Base-by-base conservation (phyloP, 495 filamentous ascomycete genomes). In the Penicillium waksmanii region DNA sequence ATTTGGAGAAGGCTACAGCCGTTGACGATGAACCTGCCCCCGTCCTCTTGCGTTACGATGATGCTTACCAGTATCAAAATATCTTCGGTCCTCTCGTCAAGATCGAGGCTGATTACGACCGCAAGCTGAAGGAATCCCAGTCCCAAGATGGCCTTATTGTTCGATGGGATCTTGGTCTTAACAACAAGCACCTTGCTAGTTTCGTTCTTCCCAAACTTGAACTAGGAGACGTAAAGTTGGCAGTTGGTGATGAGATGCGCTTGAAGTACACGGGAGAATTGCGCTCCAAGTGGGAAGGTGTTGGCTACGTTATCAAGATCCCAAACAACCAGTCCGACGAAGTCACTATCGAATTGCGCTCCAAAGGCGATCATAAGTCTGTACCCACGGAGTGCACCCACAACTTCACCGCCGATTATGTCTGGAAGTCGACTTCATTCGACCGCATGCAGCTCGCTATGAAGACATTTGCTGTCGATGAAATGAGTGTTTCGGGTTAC, bases 31-130 rank as follows among this genome's bases (percentile, higher is more conserved):
- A 97, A 47, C 96, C 96, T 31, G 89, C 92, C 6, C 92, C 93
- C 15, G 95, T 99, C 33, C 82, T 97, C 9, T 80, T 98, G 21
- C 92, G 93, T 53, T 99, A 99, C 64, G 95, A 98, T 55, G 96
- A 98, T 74, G 93, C 95, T 1, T 99, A 91, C 73, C 95, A 99
- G 62, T 99, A 99, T 66, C 95, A 99, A 73, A 99, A 99, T 64
- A 94, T 98, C 21, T 99, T 99, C 67, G 95, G 95, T 0, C 95
- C 95, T 1, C 83, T 99, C 5, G 95, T 99, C 58, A 99, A 99
- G 76, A 98, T 99, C 70, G 95, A 99, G 72, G 96, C 95, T n/a
- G 95, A 99, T 73, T 99, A 99, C 68, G 95, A 99, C 73, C 91
- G 94, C 64, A 98, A 99, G 76, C 80, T 99, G 52, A 99, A 99